Conservation (phyloP, 306 rosid species). For the Morella rubra region DNA sequence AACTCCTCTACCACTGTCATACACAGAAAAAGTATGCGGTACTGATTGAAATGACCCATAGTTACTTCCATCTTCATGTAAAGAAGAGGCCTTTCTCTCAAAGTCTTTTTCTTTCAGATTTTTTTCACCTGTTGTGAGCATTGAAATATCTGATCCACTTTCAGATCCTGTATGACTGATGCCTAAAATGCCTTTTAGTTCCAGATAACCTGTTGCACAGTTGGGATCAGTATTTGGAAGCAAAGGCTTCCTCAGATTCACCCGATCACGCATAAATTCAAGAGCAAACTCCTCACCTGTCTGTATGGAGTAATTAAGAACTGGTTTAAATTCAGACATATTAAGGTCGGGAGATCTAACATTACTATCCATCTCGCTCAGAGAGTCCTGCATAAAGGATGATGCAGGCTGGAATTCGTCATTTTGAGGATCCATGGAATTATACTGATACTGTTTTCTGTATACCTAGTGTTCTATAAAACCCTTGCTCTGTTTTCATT, state of each 20-base stretch:
- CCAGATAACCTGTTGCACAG: slow-evolving; percentile 49
- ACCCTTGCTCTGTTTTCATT: slow-evolving; percentile 32
- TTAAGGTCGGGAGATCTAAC: slow-evolving; percentile 40
- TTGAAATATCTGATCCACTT: slow-evolving; percentile 66
- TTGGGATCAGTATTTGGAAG: slow-evolving; percentile 57
- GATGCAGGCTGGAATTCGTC: slow-evolving; percentile 50
- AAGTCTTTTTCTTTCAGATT: slow-evolving; percentile 51
- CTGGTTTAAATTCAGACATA: slow-evolving; percentile 60
- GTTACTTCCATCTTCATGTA: slow-evolving; percentile 48
- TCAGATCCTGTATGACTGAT: slow-evolving; percentile 62
- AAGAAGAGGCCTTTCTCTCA: slow-evolving; percentile 42
- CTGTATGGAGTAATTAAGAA: slow-evolving; percentile 75
- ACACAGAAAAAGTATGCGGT: slow-evolving; percentile 44
- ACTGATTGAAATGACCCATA: slow-evolving; percentile 52
- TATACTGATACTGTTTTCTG: slow-evolving; percentile 33
- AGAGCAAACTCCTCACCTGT: slow-evolving; percentile 88
- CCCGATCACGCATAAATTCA: slow-evolving; percentile 81
- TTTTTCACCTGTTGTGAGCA: slow-evolving; percentile 48
- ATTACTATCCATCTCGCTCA: slow-evolving; percentile 37
- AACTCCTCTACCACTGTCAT: slow-evolving; percentile 47
- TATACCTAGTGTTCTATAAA: slow-evolving; percentile 43
- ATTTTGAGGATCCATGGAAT: slow-evolving; percentile 56
- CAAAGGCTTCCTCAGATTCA: slow-evolving; percentile 61
- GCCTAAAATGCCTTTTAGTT: slow-evolving; percentile 65
- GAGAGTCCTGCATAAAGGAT: slow-evolving; percentile 43